Evolutionary conservation across 768 basidiomycete species (phyloP).

Genomic region (Phylloporus sp.): DNA sequence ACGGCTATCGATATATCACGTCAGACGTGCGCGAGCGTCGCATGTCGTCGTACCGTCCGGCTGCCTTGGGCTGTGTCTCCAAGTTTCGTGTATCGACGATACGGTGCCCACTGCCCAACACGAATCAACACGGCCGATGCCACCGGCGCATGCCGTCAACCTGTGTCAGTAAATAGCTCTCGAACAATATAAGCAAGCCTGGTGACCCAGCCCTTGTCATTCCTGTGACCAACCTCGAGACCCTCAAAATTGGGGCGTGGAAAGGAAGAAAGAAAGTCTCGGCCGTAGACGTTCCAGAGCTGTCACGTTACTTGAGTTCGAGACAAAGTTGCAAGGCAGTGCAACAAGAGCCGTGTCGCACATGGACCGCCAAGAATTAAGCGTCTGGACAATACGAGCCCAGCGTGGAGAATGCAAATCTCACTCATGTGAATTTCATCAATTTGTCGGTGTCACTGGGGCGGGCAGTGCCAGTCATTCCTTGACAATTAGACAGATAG

Average conservation of each 20-base stretch:
- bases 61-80: neutral
- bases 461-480: neutral
- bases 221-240: neutral
- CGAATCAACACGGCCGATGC: neutral
- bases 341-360: neutral
- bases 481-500: neutral
- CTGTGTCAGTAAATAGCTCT: too few relatives aligned
- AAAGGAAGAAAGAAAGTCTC: neutral
- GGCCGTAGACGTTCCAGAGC: neutral
- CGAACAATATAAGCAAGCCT: too few relatives aligned
- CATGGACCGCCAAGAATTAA: neutral
- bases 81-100: neutral
- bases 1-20: neutral
- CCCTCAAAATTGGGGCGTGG: neutral
- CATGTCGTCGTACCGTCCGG: neutral
- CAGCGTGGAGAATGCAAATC: neutral
- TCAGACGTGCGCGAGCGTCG: neutral
- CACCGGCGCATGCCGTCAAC: neutral
- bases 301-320: neutral
- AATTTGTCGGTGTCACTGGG: neutral
- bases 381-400: neutral
- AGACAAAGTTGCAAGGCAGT: neutral
- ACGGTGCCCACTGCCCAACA: neutral
- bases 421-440: conserved; percentile 9
- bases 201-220: too few relatives aligned